Base-by-base conservation (phyloP, 805 yeast genomes). In the Starmera quercuum region DNA sequence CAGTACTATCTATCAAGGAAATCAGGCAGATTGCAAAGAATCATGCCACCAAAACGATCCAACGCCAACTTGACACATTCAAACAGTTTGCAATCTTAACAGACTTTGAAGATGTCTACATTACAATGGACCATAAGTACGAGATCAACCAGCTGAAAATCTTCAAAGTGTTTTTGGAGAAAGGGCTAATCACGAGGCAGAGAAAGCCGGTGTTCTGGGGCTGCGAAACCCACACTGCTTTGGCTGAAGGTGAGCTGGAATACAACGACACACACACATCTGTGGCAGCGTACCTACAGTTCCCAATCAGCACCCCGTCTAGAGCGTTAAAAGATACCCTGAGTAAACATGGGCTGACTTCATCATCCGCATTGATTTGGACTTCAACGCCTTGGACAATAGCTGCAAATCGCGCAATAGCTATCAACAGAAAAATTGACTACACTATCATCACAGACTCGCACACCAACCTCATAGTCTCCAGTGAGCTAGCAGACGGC, bases 331-430 rank as follows among this genome's bases (percentile, higher is more conserved):
- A 26, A 1, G 3, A 17, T 1, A 26, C 47, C 3, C 13, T 44
- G 4, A 14, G 37, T 1, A 24, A 33, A 5, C 20, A 50, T 13
- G 29, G 21, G 2, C 17, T 44, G 9, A 31, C 20, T 2, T 33
- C 48, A 1, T 26, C 66, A 2, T 33, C 40, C 16, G 70, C 66
- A 6, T 49, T 83, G 40, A 85, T 92, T 36, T 92, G 99, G 99
- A 92, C 99, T 0, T 88, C 96, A 1, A 92, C 98, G 1, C 97
- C 98, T 0, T 92, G 99, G 99, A 92, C 99, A 0, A 65, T 92
- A 21, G 83, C 85, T 5, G 79, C 95, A 0, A 92, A 92, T 51
- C 68, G 71, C 41, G 97, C 97, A 0, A 75, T 92, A 28, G 79
- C 92, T 29, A 68, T 82, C 27, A 76, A 85, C 47, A 58, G 72